Percentiles rank a stretch among this genome's conserved stretches.
These are phyloP conservation scores for Zymoseptoria pseudotritici DNA, from an alignment of 2,329 filamentous ascomycete genomes.

Conservation along the genomic window DNA sequence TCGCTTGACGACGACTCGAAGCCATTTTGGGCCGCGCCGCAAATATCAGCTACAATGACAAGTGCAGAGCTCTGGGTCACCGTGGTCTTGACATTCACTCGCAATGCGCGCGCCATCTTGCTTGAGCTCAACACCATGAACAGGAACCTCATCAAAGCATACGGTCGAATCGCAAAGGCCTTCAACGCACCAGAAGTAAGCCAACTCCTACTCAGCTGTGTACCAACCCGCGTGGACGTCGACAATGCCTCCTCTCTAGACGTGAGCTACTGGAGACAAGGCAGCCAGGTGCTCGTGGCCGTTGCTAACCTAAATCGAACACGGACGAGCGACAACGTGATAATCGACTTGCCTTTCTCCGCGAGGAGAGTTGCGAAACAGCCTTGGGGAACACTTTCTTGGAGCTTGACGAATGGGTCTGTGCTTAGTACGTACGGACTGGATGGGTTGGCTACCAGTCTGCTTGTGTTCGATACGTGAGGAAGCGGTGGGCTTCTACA, in stretches of 20 bases:
- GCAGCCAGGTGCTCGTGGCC: constrained; percentile 14
- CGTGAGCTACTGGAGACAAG: constrained; percentile 19
- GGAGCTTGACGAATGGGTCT: constrained; percentile 7
- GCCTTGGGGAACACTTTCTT: constrained; percentile 20
- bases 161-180: constrained; percentile 35
- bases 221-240: constrained; percentile 16
- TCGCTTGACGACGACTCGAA: constrained; percentile 35
- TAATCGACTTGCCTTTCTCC: constrained; percentile 13
- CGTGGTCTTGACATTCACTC: constrained; percentile 42
- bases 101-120: constrained; percentile 44
- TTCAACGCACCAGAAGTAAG: constrained; percentile 30
- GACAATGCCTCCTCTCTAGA: constrained; percentile 11
- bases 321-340: constrained; percentile 4
- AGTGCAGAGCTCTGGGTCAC: constrained; percentile 41
- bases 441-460: constrained; percentile 17
- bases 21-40: constrained; percentile 44
- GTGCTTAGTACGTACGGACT: constrained; percentile 11
- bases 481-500: background rate
- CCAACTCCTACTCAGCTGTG: constrained; percentile 33
- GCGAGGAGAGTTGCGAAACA: constrained; percentile 11
- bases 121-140: constrained; percentile 41
- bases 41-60: constrained; percentile 42
- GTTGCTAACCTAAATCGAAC: constrained; percentile 16
- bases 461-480: constrained; percentile 15
- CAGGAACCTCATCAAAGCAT: constrained; percentile 27